Percentiles rank a stretch among this genome's conserved stretches.
Conservation (phyloP, 257 asterid species). For the Przewalskia tangutica region DNA sequence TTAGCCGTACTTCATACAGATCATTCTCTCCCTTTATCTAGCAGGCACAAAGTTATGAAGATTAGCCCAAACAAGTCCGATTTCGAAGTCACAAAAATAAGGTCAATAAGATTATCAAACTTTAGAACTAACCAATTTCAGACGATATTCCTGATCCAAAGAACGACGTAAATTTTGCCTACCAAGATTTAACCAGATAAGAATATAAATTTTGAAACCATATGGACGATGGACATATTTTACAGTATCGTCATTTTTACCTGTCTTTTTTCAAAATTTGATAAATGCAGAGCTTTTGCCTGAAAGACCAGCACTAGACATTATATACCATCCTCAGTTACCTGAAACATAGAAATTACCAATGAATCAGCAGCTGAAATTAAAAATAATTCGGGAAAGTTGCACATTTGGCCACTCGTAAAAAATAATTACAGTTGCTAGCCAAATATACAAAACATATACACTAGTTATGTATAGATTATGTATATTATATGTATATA, state of each 20-base stretch:
- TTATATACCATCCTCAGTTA: slow-evolving; percentile 67
- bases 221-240: not conserved
- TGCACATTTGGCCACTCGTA: too few relatives aligned
- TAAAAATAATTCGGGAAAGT: not conserved
- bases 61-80: not conserved
- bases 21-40: slow-evolving; percentile 57
- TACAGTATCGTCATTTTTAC: slow-evolving; percentile 17
- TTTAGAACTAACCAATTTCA: slow-evolving; percentile 57
- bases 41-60: slow-evolving; percentile 28
- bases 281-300: slow-evolving; percentile 69
- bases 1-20: slow-evolving; percentile 61
- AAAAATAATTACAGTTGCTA: too few relatives aligned
- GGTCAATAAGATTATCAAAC: not conserved
- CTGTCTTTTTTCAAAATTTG: slow-evolving; percentile 82
- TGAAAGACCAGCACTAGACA: slow-evolving; percentile 64
- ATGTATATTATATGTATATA: too few relatives aligned
- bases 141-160: slow-evolving; percentile 96
- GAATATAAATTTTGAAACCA: not conserved
- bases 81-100: not conserved
- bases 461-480: too few relatives aligned
- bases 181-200: not conserved
- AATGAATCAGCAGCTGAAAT: not conserved
- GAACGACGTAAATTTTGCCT: slow-evolving; percentile 92
- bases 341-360: slow-evolving; percentile 36
- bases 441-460: too few relatives aligned